Evolutionary conservation across 192 early-diverging fungal genomes (phyloP), one percentile per base, ranked within the genome.

Genomic region (Podila clonocystis): DNA sequence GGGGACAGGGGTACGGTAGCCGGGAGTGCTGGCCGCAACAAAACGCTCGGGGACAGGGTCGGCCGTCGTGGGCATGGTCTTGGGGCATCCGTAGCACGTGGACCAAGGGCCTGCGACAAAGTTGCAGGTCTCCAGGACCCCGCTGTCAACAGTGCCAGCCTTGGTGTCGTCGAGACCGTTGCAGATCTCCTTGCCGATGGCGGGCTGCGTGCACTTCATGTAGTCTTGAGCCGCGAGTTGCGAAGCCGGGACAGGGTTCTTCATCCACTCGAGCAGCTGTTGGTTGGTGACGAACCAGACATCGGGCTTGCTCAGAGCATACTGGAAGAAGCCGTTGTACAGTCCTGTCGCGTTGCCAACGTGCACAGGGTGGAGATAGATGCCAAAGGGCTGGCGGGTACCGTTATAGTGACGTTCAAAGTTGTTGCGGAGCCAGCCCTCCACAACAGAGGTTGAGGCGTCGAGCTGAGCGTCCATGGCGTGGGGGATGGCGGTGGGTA

Each of bases 241-340:
- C 55, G 77, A 78, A n/a, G 85, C 89, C 1, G 91, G 91, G 9
- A 94, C 93, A 33, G 93, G 93, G 82, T 94, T 93, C 84, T 93
- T 74, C 90, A 94, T 93, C 87, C 92, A 94, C 70, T 90, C 73
- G 26, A 94, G 75, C 36, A 94, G 55, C 68, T 94, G 93, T 36
- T 87, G 83, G 65, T 85, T 86, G 62, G 91, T 93, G 20, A 94
- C 89, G 80, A 93, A 91, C 90, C 91, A 94, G 26, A 91, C 89
- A 82, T 94, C 89, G 17, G 86, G 84, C 50, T 89, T 78, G 28
- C 76, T 61, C 30, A 84, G 72, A 26, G 85, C 84, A 50, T 84
- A 90, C 49, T 84, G 64, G 45, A 94, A 84, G 65, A 94, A 91
- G 0, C 65, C 77, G 3, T 83, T 72, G 41, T 89, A 82, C 13